Evolutionary conservation across 768 basidiomycete species (phyloP).

Genomic region (Coprinopsis strossmayeri): DNA sequence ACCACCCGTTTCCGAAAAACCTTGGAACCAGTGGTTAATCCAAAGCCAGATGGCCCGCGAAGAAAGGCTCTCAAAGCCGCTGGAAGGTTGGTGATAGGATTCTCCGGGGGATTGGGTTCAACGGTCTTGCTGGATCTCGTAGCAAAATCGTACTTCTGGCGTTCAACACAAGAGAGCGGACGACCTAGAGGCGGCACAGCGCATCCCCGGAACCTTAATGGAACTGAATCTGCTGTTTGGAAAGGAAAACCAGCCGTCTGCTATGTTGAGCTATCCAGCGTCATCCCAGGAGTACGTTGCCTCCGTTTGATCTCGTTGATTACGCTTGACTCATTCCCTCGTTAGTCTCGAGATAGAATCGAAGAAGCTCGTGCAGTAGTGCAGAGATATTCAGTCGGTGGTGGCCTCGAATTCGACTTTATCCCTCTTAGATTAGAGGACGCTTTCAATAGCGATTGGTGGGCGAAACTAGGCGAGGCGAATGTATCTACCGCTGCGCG

Average conservation of each 20-base stretch:
- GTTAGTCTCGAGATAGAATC: conserved; percentile 49
- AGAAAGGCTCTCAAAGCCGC: conserved; percentile 43
- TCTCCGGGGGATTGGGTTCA: conserved; percentile 78
- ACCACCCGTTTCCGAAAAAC: conserved; percentile 56
- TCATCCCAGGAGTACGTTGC: conserved; percentile 53
- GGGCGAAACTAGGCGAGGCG: conserved; percentile 39
- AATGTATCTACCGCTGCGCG: conserved; percentile 12
- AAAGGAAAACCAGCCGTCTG: conserved; percentile 47
- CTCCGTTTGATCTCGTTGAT: conserved; percentile 3
- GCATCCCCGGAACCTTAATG: conserved; percentile 53
- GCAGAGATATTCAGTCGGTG: conserved; percentile 30
- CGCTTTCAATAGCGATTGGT: conserved; percentile 68
- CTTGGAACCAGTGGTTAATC: conserved; percentile 60
- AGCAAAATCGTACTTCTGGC: conserved; percentile 55
- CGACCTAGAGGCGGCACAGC: conserved; percentile 47
- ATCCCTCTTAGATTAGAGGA: conserved; percentile 63
- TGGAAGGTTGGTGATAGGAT: conserved; percentile 62
- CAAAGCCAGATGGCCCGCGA: conserved; percentile 41
- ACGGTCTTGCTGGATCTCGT: conserved; percentile 67
- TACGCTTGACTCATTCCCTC: conserved; percentile 12
- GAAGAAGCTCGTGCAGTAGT: conserved; percentile 44
- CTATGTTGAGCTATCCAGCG: conserved; percentile 64
- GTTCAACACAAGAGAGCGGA: conserved; percentile 14
- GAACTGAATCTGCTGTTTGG: conserved; percentile 40
- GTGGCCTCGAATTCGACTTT: conserved; percentile 37